Evolutionary conservation across 768 basidiomycete genomes (phyloP).

Genomic region (Termitomyces sp.): DNA sequence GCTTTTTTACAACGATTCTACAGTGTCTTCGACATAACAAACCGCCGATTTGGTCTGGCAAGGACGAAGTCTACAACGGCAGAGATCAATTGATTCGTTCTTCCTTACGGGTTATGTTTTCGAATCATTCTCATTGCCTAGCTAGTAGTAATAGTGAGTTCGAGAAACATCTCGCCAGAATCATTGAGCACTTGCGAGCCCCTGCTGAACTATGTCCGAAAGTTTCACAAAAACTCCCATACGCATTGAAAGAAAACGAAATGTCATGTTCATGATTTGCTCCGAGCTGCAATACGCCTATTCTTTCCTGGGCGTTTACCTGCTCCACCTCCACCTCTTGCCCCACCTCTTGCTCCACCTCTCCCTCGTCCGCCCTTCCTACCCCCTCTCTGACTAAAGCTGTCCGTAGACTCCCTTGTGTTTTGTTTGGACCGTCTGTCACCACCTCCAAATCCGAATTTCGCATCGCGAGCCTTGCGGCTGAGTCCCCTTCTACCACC

Average conservation of each 20-base stretch:
- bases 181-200: not conserved
- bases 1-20: slow-evolving; percentile 60
- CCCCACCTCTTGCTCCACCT: slow-evolving; percentile 20
- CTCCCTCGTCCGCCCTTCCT: slow-evolving; percentile 18
- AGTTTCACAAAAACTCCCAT: not conserved
- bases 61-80: slow-evolving; percentile 30
- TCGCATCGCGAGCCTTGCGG: slow-evolving; percentile 63
- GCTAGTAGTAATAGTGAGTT: not conserved
- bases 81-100: slow-evolving; percentile 22
- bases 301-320: slow-evolving; percentile 56
- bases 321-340: slow-evolving; percentile 22
- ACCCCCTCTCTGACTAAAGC: slow-evolving; percentile 41
- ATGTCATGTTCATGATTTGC: slow-evolving; percentile 16
- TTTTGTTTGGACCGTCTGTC: slow-evolving; percentile 75
- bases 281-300: slow-evolving; percentile 41
- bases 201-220: not conserved
- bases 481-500: slow-evolving; percentile 27
- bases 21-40: slow-evolving; percentile 41
- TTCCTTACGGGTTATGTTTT: not conserved
- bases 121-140: not conserved
- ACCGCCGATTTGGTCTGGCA: slow-evolving; percentile 31
- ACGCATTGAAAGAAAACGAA: not conserved
- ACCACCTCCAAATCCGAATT: slow-evolving; percentile 76
- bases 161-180: not conserved
- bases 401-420: slow-evolving; percentile 73